Conservation (phyloP, 2,329 filamentous ascomycete genomes). For the Neonectria punicea region DNA sequence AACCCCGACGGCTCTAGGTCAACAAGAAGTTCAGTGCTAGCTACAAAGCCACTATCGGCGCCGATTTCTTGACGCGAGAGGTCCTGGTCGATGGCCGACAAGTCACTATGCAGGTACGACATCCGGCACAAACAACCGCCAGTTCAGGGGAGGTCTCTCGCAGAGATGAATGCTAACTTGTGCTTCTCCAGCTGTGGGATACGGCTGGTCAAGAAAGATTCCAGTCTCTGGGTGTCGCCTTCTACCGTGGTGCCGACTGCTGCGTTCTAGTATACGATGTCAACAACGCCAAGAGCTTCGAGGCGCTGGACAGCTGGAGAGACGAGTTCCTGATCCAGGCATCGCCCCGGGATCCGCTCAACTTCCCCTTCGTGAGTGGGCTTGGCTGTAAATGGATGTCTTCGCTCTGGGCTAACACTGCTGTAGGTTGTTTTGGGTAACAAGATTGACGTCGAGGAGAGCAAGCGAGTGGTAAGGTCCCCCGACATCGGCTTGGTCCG, state of each 20-base stretch:
- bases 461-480: constrained; percentile 81
- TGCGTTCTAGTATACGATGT: constrained; percentile 98
- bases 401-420: constrained; percentile 32
- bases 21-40: constrained; percentile 99
- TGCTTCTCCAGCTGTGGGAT: constrained; percentile 83
- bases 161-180: constrained; percentile 10
- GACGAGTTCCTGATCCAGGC: constrained; percentile 99
- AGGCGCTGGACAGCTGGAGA: constrained; percentile 97
- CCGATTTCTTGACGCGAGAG: constrained; percentile 98
- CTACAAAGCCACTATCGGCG: constrained; percentile 99
- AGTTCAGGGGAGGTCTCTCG: constrained; percentile 1
- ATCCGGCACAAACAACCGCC: constrained; percentile 22
- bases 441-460: constrained; percentile 99
- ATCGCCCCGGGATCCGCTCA: constrained; percentile 94
- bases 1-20: constrained; percentile 69
- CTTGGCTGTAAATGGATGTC: not conserved
- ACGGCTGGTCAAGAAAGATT: constrained; percentile 97
- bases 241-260: constrained; percentile 97
- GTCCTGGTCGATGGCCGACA: constrained; percentile 96
- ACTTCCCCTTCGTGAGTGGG: constrained; percentile 89
- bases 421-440: constrained; percentile 90
- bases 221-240: constrained; percentile 95
- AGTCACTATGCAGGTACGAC: constrained; percentile 92
- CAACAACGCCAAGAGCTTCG: constrained; percentile 99
- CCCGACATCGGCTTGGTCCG: not conserved